phyloP scores from a whole-genome alignment of 371 early-diverging fungal genomes.

The Mucor lusitanicus region DNA sequence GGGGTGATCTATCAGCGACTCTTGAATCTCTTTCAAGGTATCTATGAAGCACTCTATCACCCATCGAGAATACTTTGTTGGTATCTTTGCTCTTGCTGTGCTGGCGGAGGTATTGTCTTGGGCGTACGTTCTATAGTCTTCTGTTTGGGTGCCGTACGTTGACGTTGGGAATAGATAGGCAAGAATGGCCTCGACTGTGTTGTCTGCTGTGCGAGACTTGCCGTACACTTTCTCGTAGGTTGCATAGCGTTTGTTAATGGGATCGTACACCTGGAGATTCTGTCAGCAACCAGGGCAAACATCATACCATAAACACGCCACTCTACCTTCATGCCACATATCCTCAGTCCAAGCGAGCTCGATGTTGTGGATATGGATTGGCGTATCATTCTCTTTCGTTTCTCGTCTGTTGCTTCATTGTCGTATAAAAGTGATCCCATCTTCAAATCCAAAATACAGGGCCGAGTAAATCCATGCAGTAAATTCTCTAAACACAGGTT shows the following conservation, averaged over 20 bases:
- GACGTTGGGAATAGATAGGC: slow-evolving; percentile 51
- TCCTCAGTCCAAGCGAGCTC: slow-evolving; percentile 54
- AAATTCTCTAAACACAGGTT: slow-evolving; percentile 77
- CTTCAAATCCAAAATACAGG: slow-evolving; percentile 82
- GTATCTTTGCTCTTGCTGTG: slow-evolving; percentile 5
- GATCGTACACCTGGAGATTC: slow-evolving; percentile 40
- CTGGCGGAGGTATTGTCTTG: slow-evolving; percentile 5
- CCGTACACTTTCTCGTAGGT: slow-evolving; percentile 52
- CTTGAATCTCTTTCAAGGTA: slow-evolving; percentile 57
- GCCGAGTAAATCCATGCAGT: slow-evolving; percentile 63
- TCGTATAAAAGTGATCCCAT: slow-evolving; percentile 70
- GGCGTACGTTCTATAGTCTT: slow-evolving; percentile 9
- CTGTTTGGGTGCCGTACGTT: slow-evolving; percentile 24
- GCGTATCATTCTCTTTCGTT: slow-evolving; percentile 58
- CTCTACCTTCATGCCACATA: slow-evolving; percentile 69
- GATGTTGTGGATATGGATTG: slow-evolving; percentile 65
- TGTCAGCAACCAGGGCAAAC: background rate
- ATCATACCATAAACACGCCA: too few species aligned
- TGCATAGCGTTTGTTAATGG: slow-evolving; percentile 34
- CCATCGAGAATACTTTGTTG: slow-evolving; percentile 46
- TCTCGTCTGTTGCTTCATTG: slow-evolving; percentile 61
- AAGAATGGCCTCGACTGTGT: slow-evolving; percentile 45
- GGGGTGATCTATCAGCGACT: slow-evolving; percentile 39
- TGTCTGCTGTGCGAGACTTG: slow-evolving; percentile 41
- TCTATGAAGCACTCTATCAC: slow-evolving; percentile 65